Evolutionary conservation across 2,329 filamentous ascomycete genomes (phyloP).

Genomic region (Paracoccidioides brasiliensis): DNA sequence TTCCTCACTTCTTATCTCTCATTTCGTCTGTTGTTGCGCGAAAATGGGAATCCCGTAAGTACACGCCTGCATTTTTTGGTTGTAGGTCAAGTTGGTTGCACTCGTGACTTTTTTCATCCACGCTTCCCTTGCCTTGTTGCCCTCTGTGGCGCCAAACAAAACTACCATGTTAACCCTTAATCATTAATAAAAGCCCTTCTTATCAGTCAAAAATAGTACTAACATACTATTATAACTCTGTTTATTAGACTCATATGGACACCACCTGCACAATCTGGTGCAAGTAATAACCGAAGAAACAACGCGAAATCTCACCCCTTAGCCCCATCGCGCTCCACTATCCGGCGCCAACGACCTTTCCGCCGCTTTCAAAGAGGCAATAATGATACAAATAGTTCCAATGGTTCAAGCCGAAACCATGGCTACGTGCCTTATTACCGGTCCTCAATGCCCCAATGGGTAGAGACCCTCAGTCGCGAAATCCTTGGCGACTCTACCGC

Average conservation of each 20-base stretch:
- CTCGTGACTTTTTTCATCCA: conserved; percentile 8
- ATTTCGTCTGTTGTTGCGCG: conserved; percentile 1
- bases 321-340: conserved; percentile 42
- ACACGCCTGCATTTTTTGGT: conserved; percentile 5
- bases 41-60: conserved; percentile 6
- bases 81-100: conserved; percentile 4
- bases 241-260: conserved; percentile 5
- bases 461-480: conserved; percentile 16
- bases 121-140: no score
- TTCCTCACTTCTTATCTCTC: conserved; percentile 3
- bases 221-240: neutral
- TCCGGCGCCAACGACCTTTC: conserved; percentile 37
- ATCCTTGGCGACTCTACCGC: conserved; percentile 18
- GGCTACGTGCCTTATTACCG: conserved; percentile 13
- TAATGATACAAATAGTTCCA: conserved; percentile 8
- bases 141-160: no score
- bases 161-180: no score
- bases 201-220: neutral
- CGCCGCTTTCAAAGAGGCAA: conserved; percentile 4
- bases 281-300: conserved; percentile 24
- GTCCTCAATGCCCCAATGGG: conserved; percentile 18
- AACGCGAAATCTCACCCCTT: conserved; percentile 39
- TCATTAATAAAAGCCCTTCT: neutral
- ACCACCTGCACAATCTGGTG: conserved; percentile 20
- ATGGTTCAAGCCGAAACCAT: conserved; percentile 16